These are phyloP conservation scores for Kodamaea neixiangensis DNA, from an alignment of 805 yeast species.

Conservation along the genomic window DNA sequence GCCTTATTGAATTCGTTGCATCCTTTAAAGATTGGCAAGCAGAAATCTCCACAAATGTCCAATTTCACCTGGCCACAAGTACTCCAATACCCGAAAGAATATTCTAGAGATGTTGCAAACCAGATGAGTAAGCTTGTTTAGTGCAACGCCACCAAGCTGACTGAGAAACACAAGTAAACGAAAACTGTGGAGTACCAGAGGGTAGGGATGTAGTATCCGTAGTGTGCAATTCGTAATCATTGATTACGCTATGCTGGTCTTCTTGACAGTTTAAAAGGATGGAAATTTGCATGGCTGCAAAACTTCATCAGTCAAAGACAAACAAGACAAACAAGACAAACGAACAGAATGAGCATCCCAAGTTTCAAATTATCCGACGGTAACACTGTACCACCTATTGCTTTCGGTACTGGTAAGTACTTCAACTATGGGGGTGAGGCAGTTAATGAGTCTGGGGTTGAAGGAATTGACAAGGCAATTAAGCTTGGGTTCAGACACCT, in stretches of 20 bases:
- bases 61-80: no score
- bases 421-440: conserved; percentile 28
- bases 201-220: no score
- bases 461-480: conserved; percentile 48
- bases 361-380: conserved; percentile 34
- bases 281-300: background rate
- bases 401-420: conserved; percentile 50
- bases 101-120: no score
- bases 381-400: conserved; percentile 43
- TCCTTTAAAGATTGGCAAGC: no score
- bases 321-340: background rate
- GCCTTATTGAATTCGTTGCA: no score
- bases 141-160: background rate
- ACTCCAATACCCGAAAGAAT: no score
- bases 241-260: background rate
- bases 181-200: background rate
- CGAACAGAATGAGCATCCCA: conserved; percentile 2
- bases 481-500: conserved; percentile 57
- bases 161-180: background rate
- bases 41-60: no score
- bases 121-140: background rate
- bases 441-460: conserved; percentile 35
- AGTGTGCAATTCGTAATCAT: background rate
- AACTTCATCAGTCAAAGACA: background rate
- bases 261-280: background rate